Base-by-base conservation (phyloP, 2,329 filamentous ascomycete genomes). In the Colletotrichum caudatum region DNA sequence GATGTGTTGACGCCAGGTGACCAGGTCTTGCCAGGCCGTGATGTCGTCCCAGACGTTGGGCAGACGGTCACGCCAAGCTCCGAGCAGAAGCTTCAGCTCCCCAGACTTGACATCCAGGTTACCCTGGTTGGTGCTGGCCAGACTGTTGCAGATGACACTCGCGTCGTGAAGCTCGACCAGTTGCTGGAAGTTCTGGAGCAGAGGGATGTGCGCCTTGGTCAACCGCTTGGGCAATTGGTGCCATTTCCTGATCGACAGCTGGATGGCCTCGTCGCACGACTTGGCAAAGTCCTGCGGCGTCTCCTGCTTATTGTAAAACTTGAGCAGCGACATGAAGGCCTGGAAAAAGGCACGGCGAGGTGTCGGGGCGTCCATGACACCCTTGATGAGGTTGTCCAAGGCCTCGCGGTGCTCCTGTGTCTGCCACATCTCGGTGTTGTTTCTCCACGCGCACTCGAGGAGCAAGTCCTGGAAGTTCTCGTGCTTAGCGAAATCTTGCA, bases 21-120 rank as follows among this genome's bases (percentile, higher is more conserved):
- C 96, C 51, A 99, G 86, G 79, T 99, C 97, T 81, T 99, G 96
- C 96, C 96, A 99, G 50, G 96, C 94, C 74, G 97, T 97, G 81
- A 99, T 99, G 80, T 99, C 96, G 80, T 99, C 96, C 96, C 96
- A 99, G 4, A 97, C 93, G 78, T 99, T 99, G 1, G 96, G 96
- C 64, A 99, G 84, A 60, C 96, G 90, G 79, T 99, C 96, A 69
- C 96, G 91, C 96, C 96, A 99, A 9, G 95, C 96, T 66, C 94
- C 94, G 6, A 99, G 88, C 4, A 98, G 89, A 64, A 99, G 84
- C 83, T 99, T 99, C 2, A 99, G 88, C 83, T 99, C 97, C 69
- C 95, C 93, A 26, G 95, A 98, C 82, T 99, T 99, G 74, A 91
- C 90, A 77, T 99, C 97, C 60, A 99, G 85, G 78, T 99, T 99